Evolutionary conservation across 2,329 filamentous ascomycete species (phyloP), one percentile per base, ranked within the genome.

Genomic region (Beauveria asiatica): DNA sequence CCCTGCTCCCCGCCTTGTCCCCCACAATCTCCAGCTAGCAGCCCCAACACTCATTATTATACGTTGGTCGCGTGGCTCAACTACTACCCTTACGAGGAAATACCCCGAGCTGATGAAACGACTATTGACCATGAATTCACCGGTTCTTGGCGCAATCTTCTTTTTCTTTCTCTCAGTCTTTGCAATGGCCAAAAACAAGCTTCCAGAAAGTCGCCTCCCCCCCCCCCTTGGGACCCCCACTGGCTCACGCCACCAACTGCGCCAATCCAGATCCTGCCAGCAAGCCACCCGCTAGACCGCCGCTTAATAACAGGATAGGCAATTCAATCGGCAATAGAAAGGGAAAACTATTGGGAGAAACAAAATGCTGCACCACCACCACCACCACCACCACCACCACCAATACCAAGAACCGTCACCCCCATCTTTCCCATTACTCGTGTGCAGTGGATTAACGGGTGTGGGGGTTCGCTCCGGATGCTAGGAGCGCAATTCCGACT

Each of bases 401-500:
- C 30, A 33, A 10, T 10, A 37, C 33, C 21, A 25, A 25, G 6
- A 46, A 46, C 5, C 11, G 3, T 13, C 37, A 8, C n/a, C 53
- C 53, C 27, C 53, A 56, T 56, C 53, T 56, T 54, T 51, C 8
- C 17, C 54, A 58, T 50, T 58, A 51, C 46, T 57, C 46, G 55
- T 19, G 33, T 44, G 42, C 4, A 21, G 42, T 57, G 45, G 55
- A 23, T 57, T 30, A n/a, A 13, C 27, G 13, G 5, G 23, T 44
- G 55, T 58, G 55, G 55, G 55, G 55, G 55, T 37, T 21, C 41
- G 33, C 30, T 16, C 33, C 55, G 46, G 55, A 42, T 30, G 19
- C 8, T 17, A 30, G 55, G 33, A 23, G 23, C 37, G n/a, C 30
- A 17, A 27, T 58, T 48, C 55, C 55, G 55, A 55, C 53, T 5